These are phyloP conservation scores for Linum lewisii DNA, from an alignment of 345 rosid genomes.

Conservation along the genomic window DNA sequence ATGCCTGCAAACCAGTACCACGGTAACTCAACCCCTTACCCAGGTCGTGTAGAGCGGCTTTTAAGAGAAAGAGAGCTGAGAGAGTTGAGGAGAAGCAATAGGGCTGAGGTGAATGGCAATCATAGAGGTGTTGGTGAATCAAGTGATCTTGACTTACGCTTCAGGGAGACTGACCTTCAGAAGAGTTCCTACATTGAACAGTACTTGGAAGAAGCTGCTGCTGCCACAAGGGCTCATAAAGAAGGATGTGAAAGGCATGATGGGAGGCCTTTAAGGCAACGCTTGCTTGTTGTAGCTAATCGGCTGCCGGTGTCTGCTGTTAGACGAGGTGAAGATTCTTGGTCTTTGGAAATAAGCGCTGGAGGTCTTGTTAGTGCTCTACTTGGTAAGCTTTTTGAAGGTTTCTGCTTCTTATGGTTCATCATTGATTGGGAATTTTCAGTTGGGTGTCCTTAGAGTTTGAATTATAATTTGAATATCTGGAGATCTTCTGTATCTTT, in stretches of 20 bases:
- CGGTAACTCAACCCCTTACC: conserved; percentile 42
- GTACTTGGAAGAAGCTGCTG: conserved; percentile 50
- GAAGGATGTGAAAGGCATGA: conserved; percentile 56
- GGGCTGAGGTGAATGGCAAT: conserved; percentile 42
- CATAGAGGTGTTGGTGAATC: conserved; percentile 24
- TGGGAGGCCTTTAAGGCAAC: conserved; percentile 63
- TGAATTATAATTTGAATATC: not conserved
- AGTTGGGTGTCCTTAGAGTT: not conserved
- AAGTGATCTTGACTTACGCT: conserved; percentile 40
- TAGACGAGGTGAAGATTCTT: conserved; percentile 84
- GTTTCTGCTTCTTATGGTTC: not conserved
- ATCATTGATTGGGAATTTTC: conserved; percentile 1
- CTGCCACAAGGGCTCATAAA: conserved; percentile 33
- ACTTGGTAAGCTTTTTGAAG: conserved; percentile 41
- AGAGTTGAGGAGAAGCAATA: conserved; percentile 52
- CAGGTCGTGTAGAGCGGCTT: conserved; percentile 64
- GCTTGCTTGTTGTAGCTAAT: conserved; percentile 93
- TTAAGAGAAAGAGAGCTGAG: conserved; percentile 64
- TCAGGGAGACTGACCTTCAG: conserved; percentile 41
- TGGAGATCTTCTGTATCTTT: not conserved
- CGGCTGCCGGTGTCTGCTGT: conserved; percentile 96
- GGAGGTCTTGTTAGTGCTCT: conserved; percentile 97
- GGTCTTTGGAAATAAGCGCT: conserved; percentile 96
- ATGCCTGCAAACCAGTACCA: conserved; percentile 95
- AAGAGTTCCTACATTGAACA: conserved; percentile 46